These are phyloP conservation scores for Lentinula lateritia DNA, from an alignment of 768 basidiomycete species.

Conservation along the genomic window DNA sequence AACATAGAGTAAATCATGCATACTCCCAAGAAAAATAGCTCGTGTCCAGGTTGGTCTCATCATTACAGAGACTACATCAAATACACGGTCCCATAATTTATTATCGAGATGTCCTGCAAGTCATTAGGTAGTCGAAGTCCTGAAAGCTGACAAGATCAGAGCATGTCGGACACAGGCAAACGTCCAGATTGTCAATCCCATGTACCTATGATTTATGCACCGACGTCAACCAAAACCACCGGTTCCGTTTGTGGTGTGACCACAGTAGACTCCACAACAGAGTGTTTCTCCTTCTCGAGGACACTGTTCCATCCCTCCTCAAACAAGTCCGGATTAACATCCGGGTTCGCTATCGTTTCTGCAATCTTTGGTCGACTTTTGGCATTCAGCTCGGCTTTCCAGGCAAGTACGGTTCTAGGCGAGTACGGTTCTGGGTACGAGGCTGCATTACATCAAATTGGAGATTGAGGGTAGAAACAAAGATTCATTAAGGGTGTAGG, in stretches of 20 bases:
- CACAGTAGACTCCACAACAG: background rate
- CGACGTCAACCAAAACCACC: background rate
- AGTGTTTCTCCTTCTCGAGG: slow-evolving; percentile 23
- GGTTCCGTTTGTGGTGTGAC: background rate
- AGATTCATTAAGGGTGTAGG: background rate
- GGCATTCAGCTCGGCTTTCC: slow-evolving; percentile 67
- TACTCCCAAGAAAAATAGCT: no score
- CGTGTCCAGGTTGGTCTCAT: no score
- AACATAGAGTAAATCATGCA: background rate
- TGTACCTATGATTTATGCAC: background rate
- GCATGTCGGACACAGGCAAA: background rate
- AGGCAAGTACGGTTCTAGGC: no score
- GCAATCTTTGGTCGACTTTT: slow-evolving; percentile 79
- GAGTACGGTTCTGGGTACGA: slow-evolving; percentile 58
- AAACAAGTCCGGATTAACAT: slow-evolving; percentile 61
- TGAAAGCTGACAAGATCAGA: background rate
- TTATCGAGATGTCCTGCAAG: background rate
- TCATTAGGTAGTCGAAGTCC: background rate
- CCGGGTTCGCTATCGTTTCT: slow-evolving; percentile 70
- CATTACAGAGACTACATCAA: background rate
- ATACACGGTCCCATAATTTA: background rate
- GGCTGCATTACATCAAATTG: slow-evolving; percentile 30
- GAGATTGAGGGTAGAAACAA: background rate
- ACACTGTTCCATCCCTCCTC: slow-evolving; percentile 60
- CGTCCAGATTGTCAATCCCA: background rate